Base-by-base conservation (phyloP, 352 stramenopile genomes). In the Phytopythium montanum region DNA sequence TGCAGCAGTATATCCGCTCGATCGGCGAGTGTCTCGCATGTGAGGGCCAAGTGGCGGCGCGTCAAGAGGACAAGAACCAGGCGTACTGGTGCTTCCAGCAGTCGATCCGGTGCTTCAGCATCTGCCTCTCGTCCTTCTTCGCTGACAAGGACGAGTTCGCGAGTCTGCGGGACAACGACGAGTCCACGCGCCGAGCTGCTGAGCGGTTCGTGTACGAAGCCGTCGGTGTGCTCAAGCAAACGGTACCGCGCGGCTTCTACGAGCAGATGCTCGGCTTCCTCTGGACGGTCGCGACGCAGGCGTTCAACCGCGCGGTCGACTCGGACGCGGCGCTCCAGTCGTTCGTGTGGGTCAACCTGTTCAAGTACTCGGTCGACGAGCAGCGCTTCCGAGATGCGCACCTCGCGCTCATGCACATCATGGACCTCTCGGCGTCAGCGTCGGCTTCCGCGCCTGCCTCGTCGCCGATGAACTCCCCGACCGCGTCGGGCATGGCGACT, bases 331-430 rank as follows among this genome's bases (percentile, higher is more conserved):
- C 70, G 2, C 54, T 90, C 26, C 76, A 92, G 64, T 85, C 79
- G 6, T 92, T 92, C 52, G 71, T 90, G 5, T 92, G 83, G 83
- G 76, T 92, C 16, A 90, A 92, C 60, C 75, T 92, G 54, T 92
- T 92, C 54, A 92, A 92, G 62, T 86, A 86, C 33, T 85, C 80
- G 4, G 77, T 90, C 2, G 80, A 92, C 31, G 75, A 86, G 28
- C 73, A 61, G 26, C 39, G 65, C 18, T 90, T 85, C 54, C 77
- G 79, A 8, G 81, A 90, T 33, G 80, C 80, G 0, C 82, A 92
- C 34, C 63, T 90, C 29, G 82, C 82, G 39, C 65, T 92, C n/a
- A 89, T 89, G 76, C 80, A 87, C 36, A 77, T 71, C 16, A 64
- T 84, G 12, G 77, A 87, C 13, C 25, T 83, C 5, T 72, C 76